Base-by-base conservation (phyloP, 169 alveolate genomes). In the Babesia ovata region DNA sequence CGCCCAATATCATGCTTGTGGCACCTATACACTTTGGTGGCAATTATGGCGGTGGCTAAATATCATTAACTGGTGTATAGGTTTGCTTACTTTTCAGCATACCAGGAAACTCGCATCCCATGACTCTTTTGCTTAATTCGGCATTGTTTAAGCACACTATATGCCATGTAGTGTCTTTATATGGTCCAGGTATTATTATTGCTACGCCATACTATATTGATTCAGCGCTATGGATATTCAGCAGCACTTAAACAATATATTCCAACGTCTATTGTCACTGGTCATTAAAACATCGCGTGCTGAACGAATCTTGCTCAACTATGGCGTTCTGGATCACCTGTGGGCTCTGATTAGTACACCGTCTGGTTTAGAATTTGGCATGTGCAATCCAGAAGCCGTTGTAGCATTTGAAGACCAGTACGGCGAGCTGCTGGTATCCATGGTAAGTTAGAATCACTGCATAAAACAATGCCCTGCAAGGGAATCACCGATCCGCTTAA, bases 401-500 rank as follows among this genome's bases (percentile, higher is more conserved):
- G 14, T 67, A 10, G 76, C 59, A 14, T 67, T 67, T 54, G 76
- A 67, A 24, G 24, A 29, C 19, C 17, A 52, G 11, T 67, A 65
- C 56, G 29, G 48, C 28, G 76, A 67, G 1, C 26, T 13, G 17
- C 46, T 67, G 22, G 59, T 36, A n/a, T 10, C 52, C 8, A 2
- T 65, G 13, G 76, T 67, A 67, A 48, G 76, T 67, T 36, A 8
- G 0, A 45, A 4, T 11, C 28, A 33, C 33, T 1, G 10, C n/a
- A 26, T 44, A n/a, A 0, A 0, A 10, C 16, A 10, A 58, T 21
- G 9, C 54, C 4, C 13, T 24, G 28, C 42, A 45, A 65, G 74
- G 28, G 33, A 48, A 65, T 65, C 45, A 4, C 21, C 24, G 48
- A 9, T 33, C 42, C 53, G 14, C 22, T 26, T 8, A 49, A 53